A percentile compares a stretch with the other conserved stretches of the same genome.
Evolutionary conservation across 257 asterid genomes (phyloP).

Genomic region (Knoxia roxburghii): DNA sequence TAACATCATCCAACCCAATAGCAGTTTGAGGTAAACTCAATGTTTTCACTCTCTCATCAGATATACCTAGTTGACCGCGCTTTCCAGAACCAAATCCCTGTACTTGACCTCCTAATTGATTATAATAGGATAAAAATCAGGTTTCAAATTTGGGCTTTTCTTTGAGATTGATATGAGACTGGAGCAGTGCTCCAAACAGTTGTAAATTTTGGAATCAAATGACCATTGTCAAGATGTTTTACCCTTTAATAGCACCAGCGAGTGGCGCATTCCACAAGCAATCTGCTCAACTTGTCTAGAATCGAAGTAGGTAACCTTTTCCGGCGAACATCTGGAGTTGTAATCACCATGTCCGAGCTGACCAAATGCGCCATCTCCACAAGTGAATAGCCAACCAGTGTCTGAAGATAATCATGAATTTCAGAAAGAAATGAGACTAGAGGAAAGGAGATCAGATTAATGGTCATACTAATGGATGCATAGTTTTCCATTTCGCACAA

Average conservation of each 20-base stretch:
- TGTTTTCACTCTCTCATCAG: constrained; percentile 46
- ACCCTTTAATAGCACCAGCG: constrained; percentile 75
- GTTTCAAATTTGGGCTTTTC: background rate
- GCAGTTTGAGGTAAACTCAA: constrained; percentile 54
- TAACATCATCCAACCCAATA: constrained; percentile 44
- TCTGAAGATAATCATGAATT: constrained; percentile 33
- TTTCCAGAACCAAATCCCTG: constrained; percentile 86
- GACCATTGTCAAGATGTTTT: constrained; percentile 11
- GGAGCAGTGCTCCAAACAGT: background rate
- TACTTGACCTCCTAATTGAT: constrained; percentile 38
- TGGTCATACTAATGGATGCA: background rate
- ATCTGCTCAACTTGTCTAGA: constrained; percentile 47
- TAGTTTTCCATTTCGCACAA: background rate
- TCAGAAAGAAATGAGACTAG: background rate
- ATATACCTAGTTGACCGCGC: constrained; percentile 86
- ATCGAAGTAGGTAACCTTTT: constrained; percentile 40
- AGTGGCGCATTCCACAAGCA: constrained; percentile 96
- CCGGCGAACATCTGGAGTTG: constrained; percentile 44
- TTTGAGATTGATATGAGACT: background rate
- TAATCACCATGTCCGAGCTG: constrained; percentile 82
- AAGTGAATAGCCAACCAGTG: constrained; percentile 63
- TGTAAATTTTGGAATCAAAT: background rate
- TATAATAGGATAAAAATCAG: constrained; percentile 21
- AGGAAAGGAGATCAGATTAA: background rate
- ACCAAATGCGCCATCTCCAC: constrained; percentile 93